Percentiles rank a stretch among this genome's conserved stretches.
Evolutionary conservation across 2,329 filamentous ascomycete genomes (phyloP).

Genomic region (Chaetomiaceae sp.): DNA sequence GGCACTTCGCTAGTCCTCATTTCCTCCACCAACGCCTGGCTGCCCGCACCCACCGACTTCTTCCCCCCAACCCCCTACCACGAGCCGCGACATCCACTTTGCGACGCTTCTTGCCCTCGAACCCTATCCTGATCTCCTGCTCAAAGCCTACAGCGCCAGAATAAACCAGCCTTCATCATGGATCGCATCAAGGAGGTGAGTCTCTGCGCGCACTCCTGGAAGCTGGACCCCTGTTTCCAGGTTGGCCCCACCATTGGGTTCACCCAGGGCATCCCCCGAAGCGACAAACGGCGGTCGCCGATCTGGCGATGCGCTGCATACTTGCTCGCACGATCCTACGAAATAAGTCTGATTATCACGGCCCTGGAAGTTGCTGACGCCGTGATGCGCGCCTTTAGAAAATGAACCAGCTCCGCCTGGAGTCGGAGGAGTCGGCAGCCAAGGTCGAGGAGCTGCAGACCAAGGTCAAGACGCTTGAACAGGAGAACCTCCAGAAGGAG

Average conservation of each 20-base stretch:
- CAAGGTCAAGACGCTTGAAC: constrained; percentile 85
- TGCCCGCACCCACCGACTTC: constrained; percentile 19
- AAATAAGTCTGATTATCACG: constrained; percentile 10
- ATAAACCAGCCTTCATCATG: constrained; percentile 51
- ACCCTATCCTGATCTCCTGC: neutral
- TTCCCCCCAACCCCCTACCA: constrained; percentile 13
- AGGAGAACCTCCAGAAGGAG: constrained; percentile 94
- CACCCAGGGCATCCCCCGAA: constrained; percentile 23
- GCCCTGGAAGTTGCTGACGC: constrained; percentile 22
- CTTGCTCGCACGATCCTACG: neutral
- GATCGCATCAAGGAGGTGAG: constrained; percentile 87
- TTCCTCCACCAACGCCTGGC: constrained; percentile 19
- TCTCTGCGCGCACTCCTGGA: constrained; percentile 22
- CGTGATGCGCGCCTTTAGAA: constrained; percentile 51
- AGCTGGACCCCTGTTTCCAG: constrained; percentile 19
- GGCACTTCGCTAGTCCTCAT: constrained; percentile 23
- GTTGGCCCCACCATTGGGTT: constrained; percentile 28
- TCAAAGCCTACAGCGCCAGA: neutral
- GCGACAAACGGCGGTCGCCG: constrained; percentile 13
- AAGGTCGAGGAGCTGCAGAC: constrained; percentile 82
- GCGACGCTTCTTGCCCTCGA: constrained; percentile 1
- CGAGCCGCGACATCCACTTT: constrained; percentile 7
- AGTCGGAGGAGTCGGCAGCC: constrained; percentile 77
- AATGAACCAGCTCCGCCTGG: constrained; percentile 90
- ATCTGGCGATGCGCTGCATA: constrained; percentile 1